Evolutionary conservation across 176 grass and related monocot genomes (phyloP), one percentile per base, ranked within the genome.

Genomic region (Lolium rigidum): DNA sequence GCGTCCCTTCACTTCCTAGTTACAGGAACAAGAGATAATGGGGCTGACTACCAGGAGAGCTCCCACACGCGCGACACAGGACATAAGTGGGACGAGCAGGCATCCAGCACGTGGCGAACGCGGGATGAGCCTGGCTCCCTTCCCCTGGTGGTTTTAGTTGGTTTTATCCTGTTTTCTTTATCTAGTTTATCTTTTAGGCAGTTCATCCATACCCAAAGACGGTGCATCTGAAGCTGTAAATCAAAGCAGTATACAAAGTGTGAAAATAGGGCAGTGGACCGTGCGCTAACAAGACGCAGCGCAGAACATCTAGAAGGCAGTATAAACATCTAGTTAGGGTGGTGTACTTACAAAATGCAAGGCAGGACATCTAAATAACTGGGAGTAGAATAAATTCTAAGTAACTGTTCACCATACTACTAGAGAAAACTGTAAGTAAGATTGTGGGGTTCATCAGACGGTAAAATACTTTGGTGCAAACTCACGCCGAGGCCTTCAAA

Each of bases 391-490:
- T 50, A 41, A 60, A 85, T 57, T 74, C 58, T 54, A n/a, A n/a
- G n/a, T n/a, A 80, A 28, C 46, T 47, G 14, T 65, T 70, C 64
- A 82, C 16, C 26, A 41, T 76, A 62, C 4, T 31, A 31, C 2
- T 18, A n/a, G 9, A 59, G 31, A 64, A 49, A 46, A 68, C 10
- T 11, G 12, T 49, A 24, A 1, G 22, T 74, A 71, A 35, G 17
- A 55, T 49, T 58, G 21, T 9, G 76, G 38, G 39, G 35, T 65
- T 85, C 28, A 83, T 37, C 50, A 78, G 56, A 79, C 28, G 28
- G 28, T 41, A 26, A 81, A 51, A 90, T 48, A 60, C 13, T n/a
- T 0, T 26, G 79, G 41, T 57, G 50, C 57, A 83, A 80, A 37
- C 64, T 55, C 37, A 77, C 52, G 51, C n/a, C 14, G 57, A 79